phyloP scores from a whole-genome alignment of 108 stramenopile genomes.

The Hondaea fermentalgiana region DNA sequence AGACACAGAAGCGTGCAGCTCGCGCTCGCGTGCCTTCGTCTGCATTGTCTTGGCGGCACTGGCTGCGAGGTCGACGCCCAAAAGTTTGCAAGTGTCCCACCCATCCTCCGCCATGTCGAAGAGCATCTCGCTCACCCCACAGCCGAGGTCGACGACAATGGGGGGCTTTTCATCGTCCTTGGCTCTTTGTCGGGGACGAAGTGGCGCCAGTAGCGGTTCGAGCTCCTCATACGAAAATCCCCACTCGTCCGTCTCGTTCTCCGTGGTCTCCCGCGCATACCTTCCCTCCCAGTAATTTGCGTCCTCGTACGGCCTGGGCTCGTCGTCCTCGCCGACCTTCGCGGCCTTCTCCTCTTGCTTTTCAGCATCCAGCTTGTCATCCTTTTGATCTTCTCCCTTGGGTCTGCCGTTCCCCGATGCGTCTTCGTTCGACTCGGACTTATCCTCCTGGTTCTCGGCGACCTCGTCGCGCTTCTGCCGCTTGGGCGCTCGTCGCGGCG shows the following conservation, averaged over 20 bases:
- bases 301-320: constrained; percentile 1
- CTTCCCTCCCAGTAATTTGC: not conserved
- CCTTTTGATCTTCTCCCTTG: not conserved
- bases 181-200: too few species aligned
- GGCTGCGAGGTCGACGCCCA: not conserved
- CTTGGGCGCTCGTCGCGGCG: too few species aligned
- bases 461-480: too few species aligned
- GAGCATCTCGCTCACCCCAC: not conserved
- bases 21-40: not conserved
- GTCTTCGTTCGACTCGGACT: too few species aligned
- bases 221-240: not conserved
- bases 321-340: not conserved
- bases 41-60: not conserved
- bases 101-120: not conserved
- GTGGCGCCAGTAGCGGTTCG: not conserved
- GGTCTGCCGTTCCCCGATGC: too few species aligned
- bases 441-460: too few species aligned
- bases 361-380: not conserved
- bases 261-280: not conserved
- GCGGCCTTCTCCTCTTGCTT: not conserved
- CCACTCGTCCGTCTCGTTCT: constrained; percentile 1
- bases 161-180: not conserved
- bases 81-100: not conserved
- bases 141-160: not conserved
- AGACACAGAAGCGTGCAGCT: not conserved